phyloP scores from a whole-genome alignment of 345 rosid species.

The Zanthoxylum bungeanum region DNA sequence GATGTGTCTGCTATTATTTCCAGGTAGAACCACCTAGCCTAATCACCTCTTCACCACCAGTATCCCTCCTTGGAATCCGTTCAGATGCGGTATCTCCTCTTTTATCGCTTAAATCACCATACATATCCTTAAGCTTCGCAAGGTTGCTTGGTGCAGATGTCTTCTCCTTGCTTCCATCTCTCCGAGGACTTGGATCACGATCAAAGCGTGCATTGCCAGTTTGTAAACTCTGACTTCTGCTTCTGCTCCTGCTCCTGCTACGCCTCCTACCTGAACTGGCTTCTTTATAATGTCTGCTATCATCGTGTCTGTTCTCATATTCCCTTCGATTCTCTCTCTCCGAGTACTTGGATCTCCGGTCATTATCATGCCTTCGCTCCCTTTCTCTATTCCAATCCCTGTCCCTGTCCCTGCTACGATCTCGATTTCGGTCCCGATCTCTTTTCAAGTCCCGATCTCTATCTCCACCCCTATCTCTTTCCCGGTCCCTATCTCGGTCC shows the following conservation, averaged over 20 bases:
- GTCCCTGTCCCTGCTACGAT: conserved; percentile 24
- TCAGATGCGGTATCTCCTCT: conserved; percentile 52
- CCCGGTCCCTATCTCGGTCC: conserved; percentile 31
- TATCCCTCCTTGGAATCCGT: conserved; percentile 50
- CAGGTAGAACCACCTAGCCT: conserved; percentile 86
- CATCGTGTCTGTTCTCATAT: conserved; percentile 30
- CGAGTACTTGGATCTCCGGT: conserved; percentile 38
- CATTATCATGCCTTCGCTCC: conserved; percentile 40
- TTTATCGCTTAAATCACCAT: conserved; percentile 58
- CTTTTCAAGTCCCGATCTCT: conserved; percentile 15
- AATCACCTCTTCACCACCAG: conserved; percentile 75
- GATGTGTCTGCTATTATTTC: conserved; percentile 45
- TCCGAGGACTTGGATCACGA: conserved; percentile 46
- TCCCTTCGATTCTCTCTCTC: conserved; percentile 47
- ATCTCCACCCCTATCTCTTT: conserved; percentile 34
- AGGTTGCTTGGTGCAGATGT: conserved; percentile 60
- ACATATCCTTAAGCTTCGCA: conserved; percentile 88
- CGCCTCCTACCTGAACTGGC: conserved; percentile 32
- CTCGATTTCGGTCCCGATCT: conserved; percentile 16
- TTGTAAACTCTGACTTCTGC: conserved; percentile 58
- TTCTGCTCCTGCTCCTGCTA: conserved; percentile 64
- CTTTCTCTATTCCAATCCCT: conserved; percentile 31
- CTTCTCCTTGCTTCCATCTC: conserved; percentile 58
- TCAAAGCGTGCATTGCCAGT: conserved; percentile 37
- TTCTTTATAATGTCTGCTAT: conserved; percentile 38